Conservation (phyloP, 129 eudicot genomes). For the Mikania micrantha region DNA sequence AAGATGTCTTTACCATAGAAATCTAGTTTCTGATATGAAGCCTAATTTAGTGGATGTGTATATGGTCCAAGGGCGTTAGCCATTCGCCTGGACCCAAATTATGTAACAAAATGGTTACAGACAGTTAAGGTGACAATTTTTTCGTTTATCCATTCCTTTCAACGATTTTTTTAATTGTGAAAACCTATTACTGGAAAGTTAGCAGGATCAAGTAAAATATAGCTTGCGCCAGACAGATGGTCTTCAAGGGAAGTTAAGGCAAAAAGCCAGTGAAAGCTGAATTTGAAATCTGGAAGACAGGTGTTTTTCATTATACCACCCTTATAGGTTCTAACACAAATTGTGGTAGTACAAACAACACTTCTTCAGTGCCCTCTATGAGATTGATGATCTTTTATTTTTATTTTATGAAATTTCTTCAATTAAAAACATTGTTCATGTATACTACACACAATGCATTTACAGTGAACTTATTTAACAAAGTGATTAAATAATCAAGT, state of each 20-base stretch:
- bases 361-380: neutral
- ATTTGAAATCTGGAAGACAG: too few species aligned
- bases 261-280: too few species aligned
- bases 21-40: slow-evolving; percentile 13
- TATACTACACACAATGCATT: neutral
- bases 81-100: neutral
- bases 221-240: too few species aligned
- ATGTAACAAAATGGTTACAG: slow-evolving; percentile 5
- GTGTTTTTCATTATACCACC: too few species aligned
- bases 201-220: too few species aligned
- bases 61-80: slow-evolving; percentile 15
- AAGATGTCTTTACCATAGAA: slow-evolving; percentile 2
- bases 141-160: neutral
- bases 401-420: neutral
- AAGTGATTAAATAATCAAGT: neutral
- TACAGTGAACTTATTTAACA: slow-evolving; percentile 31
- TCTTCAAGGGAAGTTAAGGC: too few species aligned
- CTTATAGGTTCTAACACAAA: too few species aligned
- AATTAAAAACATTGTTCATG: slow-evolving; percentile 2
- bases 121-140: slow-evolving; percentile 3
- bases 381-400: neutral
- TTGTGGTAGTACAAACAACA: neutral
- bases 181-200: too few species aligned
- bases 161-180: too few species aligned
- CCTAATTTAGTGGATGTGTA: slow-evolving; percentile 16